Percentiles rank a stretch among this genome's conserved stretches.
Conservation (phyloP, 371 early-diverging fungal genomes). For the Circinella minor region DNA sequence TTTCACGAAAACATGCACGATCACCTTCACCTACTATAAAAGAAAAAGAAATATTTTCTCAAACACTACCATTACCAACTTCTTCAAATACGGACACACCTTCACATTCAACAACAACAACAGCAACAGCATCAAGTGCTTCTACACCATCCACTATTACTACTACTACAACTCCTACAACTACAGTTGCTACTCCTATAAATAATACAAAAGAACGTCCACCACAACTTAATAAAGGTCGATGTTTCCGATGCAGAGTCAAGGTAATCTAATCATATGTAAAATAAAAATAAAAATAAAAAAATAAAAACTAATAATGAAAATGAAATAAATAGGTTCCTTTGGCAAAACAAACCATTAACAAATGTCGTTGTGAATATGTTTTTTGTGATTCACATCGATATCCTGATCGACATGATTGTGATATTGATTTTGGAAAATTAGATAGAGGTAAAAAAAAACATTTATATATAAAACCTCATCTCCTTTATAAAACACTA, state of each 20-base stretch:
- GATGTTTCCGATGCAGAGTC: constrained; percentile 76
- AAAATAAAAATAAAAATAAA: no score
- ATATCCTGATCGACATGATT: constrained; percentile 77
- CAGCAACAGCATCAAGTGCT: constrained; percentile 16
- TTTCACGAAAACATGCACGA: constrained; percentile 37
- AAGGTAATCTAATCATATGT: constrained; percentile 49
- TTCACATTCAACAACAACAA: constrained; percentile 14
- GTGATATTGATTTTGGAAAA: constrained; percentile 77
- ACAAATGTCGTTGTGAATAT: constrained; percentile 82
- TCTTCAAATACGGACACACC: no score
- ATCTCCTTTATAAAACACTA: not conserved
- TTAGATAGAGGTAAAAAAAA: constrained; percentile 55
- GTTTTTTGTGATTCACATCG: constrained; percentile 84
- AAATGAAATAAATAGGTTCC: constrained; percentile 54
- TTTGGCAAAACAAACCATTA: constrained; percentile 80
- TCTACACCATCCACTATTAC: not conserved
- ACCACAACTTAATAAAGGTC: constrained; percentile 71
- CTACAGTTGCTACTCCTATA: constrained; percentile 18
- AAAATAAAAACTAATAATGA: not conserved
- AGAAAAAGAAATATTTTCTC: not conserved
- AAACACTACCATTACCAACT: not conserved
- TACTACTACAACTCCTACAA: constrained; percentile 19
- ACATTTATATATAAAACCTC: not conserved
- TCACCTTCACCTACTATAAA: constrained; percentile 32
- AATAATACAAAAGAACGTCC: constrained; percentile 34